Evolutionary conservation across 495 filamentous ascomycete genomes (phyloP), one percentile per base, ranked within the genome.

Genomic region (Recurvomyces mirabilis): DNA sequence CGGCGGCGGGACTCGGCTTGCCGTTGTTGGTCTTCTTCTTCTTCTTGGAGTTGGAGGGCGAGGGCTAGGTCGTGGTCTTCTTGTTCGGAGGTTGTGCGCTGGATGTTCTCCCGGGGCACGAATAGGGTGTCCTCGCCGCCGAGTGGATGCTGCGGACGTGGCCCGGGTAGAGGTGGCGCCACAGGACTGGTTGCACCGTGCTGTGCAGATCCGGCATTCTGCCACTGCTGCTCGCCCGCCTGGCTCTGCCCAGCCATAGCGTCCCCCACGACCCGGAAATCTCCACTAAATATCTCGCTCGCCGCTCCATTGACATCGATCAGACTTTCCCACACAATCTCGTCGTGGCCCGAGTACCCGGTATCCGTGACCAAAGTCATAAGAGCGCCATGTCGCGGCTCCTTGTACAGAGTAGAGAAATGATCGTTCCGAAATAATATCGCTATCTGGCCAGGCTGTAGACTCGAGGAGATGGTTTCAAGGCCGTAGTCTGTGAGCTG

Each of bases 381-480:
- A 0, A 98, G 69, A 48, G 79, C 71, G 3, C 71, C 61, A 0
- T 82, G 81, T 22, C 74, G 66, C 0, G 87, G 86, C 49, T 91
- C 67, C 46, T 86, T 78, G 59, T 94, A 93, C 0, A 98, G 58
- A 0, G 91, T 96, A 22, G 81, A 81, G 57, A 98, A 98, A 63
- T 98, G 91, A 54, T 96, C 89, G 50, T 98, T 98, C 24, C 91
- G 76, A 66, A 98, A 98, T 1, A 96, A 63, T 37, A 98, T 96
- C 0, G 82, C 84, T 6, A 93, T 69, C 0, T 79, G 74, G 2
- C 85, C 86, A 0, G 85, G 82, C 12, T 67, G 63, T 34, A 94
- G 61, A 5, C 64, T 70, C 33, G 73, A 70, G 2, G 66, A 67
- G 11, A 98, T 74, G 3, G 79, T 73, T 4, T 79, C 69, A 1